A percentile compares a stretch with the other conserved stretches of the same genome.
phyloP scores from a whole-genome alignment of 495 filamentous ascomycete species.

The Trichodelitschia bisporula region DNA sequence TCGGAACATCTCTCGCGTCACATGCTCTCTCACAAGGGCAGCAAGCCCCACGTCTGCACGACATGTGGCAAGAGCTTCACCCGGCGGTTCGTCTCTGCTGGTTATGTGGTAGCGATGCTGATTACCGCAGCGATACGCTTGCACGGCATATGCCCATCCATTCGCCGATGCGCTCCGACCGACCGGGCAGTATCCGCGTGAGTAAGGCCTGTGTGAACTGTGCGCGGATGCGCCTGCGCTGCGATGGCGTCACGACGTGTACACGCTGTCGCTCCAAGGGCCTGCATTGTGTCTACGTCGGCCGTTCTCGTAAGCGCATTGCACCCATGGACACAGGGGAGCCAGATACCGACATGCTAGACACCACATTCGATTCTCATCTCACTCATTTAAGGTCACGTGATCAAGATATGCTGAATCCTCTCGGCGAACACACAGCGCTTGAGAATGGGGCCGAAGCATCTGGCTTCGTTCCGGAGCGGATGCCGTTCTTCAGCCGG shows the following conservation, averaged over 20 bases:
- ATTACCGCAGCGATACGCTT: slow-evolving; percentile 2
- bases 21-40: slow-evolving; percentile 4
- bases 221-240: slow-evolving; percentile 1
- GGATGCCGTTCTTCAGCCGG: too few species aligned
- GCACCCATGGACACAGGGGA: neutral
- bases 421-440: too few species aligned
- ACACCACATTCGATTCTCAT: neutral
- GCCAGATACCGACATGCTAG: neutral
- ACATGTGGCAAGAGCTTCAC: slow-evolving; percentile 4
- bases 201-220: slow-evolving; percentile 1
- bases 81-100: slow-evolving; percentile 2
- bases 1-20: slow-evolving; percentile 6
- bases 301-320: neutral
- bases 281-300: slow-evolving; percentile 1
- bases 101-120: neutral
- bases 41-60: slow-evolving; percentile 2
- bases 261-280: neutral
- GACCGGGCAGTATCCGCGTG: slow-evolving; percentile 1
- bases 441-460: too few species aligned
- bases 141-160: slow-evolving; percentile 2
- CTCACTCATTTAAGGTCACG: neutral
- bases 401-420: neutral
- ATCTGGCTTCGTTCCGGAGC: too few species aligned
- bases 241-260: slow-evolving; percentile 1
- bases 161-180: neutral